Percentiles rank a stretch among this genome's conserved stretches.
Evolutionary conservation across 2,329 filamentous ascomycete genomes (phyloP).

Genomic region (Didymella glomerata): DNA sequence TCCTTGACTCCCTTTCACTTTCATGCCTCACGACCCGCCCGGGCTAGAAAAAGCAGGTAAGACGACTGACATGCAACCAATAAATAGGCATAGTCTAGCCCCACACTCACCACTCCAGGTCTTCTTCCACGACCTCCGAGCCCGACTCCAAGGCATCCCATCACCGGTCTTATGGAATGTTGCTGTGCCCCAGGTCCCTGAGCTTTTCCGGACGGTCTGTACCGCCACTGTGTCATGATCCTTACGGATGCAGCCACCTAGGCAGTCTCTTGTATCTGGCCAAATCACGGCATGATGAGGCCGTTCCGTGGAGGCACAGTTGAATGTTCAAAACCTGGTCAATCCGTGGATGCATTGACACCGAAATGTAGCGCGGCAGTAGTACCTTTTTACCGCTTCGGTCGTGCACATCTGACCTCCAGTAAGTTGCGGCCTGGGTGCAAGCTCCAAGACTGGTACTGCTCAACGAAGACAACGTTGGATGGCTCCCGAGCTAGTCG

Average conservation of each 20-base stretch:
- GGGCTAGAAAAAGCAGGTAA: constrained; percentile 38
- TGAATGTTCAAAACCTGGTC: constrained; percentile 9
- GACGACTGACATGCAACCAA: constrained; percentile 26
- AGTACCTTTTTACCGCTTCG: constrained; percentile 5
- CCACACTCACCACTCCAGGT: constrained; percentile 19
- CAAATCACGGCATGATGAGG: constrained; percentile 30
- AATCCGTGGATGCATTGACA: constrained; percentile 14
- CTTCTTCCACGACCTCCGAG: constrained; percentile 18
- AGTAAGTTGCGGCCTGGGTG: constrained; percentile 3
- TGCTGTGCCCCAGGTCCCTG: constrained; percentile 34
- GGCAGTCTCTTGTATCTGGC: constrained; percentile 27
- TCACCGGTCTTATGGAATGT: constrained; percentile 37
- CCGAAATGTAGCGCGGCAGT: constrained; percentile 15
- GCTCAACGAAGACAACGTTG: neutral
- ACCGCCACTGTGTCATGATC: constrained; percentile 42
- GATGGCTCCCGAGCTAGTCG: neutral
- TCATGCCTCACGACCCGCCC: constrained; percentile 21
- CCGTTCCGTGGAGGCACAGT: constrained; percentile 11
- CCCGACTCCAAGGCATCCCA: constrained; percentile 40
- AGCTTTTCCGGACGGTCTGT: constrained; percentile 17
- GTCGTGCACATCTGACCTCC: constrained; percentile 7
- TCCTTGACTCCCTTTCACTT: constrained; percentile 19
- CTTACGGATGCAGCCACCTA: constrained; percentile 38
- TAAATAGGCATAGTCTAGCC: constrained; percentile 4
- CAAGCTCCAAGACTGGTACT: neutral